phyloP scores from a whole-genome alignment of 768 basidiomycete genomes.

The Lactarius pseudohatsudake region DNA sequence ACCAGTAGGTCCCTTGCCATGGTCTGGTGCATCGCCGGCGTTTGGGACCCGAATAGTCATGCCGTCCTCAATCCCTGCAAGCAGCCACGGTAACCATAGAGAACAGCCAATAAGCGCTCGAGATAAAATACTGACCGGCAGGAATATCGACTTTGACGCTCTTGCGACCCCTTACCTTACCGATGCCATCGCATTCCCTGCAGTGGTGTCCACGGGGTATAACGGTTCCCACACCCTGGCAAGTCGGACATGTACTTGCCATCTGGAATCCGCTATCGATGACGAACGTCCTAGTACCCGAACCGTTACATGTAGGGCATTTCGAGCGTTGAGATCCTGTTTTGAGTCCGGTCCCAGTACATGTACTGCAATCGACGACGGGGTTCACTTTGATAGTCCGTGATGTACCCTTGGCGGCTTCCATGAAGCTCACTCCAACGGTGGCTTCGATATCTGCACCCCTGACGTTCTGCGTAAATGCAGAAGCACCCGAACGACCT shows the following conservation, averaged over 20 bases:
- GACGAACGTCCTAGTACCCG: constrained; percentile 85
- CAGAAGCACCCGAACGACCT: constrained; percentile 43
- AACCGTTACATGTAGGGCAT: constrained; percentile 80
- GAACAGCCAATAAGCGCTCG: constrained; percentile 1
- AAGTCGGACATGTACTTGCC: constrained; percentile 85
- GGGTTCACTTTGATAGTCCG: constrained; percentile 77
- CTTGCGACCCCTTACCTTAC: constrained; percentile 80
- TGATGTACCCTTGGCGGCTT: constrained; percentile 88
- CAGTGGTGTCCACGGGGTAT: constrained; percentile 81
- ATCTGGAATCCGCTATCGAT: constrained; percentile 95
- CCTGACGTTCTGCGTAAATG: constrained; percentile 45
- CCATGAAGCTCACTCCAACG: constrained; percentile 81
- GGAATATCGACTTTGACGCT: constrained; percentile 81
- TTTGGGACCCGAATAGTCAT: constrained; percentile 84
- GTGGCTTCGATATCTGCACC: constrained; percentile 83
- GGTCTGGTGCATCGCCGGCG: constrained; percentile 80
- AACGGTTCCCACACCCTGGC: constrained; percentile 76
- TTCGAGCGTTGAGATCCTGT: constrained; percentile 77
- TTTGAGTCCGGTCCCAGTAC: constrained; percentile 85
- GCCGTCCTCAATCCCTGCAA: constrained; percentile 87
- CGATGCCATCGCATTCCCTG: constrained; percentile 77
- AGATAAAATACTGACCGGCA: constrained; percentile 57
- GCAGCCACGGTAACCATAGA: constrained; percentile 17
- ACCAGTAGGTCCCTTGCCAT: constrained; percentile 74
- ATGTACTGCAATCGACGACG: constrained; percentile 79